These are phyloP conservation scores for Fusarium burgessii DNA, from an alignment of 2,329 filamentous ascomycete genomes.

Conservation along the genomic window DNA sequence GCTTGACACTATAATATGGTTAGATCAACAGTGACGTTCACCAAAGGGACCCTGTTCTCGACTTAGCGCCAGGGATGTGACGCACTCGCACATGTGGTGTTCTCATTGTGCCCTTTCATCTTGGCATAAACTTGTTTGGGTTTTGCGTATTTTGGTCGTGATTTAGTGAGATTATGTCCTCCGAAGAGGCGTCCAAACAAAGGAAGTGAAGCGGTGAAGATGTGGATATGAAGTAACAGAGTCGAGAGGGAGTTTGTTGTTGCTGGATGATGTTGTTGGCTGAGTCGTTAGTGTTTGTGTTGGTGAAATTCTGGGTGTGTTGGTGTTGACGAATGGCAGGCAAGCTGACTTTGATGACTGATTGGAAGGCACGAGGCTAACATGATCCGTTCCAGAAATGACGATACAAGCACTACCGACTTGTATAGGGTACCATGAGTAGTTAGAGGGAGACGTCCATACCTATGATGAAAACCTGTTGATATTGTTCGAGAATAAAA, in stretches of 20 bases:
- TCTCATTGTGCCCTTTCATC: conserved; percentile 23
- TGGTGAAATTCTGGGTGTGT: not conserved
- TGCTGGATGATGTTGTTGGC: not conserved
- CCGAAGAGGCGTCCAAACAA: not conserved
- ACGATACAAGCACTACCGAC: not conserved
- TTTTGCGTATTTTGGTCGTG: conserved; percentile 20
- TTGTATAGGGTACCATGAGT: not conserved
- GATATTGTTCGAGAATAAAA: too few species aligned
- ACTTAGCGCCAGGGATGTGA: conserved; percentile 29
- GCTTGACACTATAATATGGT: conserved; percentile 19
- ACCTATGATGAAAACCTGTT: too few species aligned
- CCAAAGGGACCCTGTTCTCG: conserved; percentile 4
- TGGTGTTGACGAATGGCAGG: conserved; percentile 3
- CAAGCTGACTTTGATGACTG: conserved; percentile 5
- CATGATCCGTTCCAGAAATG: not conserved
- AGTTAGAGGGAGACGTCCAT: too few species aligned
- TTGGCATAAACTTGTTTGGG: conserved; percentile 22
- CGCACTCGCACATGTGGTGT: conserved; percentile 14
- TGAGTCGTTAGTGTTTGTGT: not conserved
- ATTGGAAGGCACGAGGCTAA: not conserved
- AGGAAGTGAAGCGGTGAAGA: not conserved
- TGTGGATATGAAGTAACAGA: not conserved
- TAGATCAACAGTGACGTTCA: conserved; percentile 14
- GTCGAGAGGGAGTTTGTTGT: not conserved
- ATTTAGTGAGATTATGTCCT: conserved; percentile 1